Base-by-base conservation (phyloP, 805 yeast genomes). In the Candida silvicultrix region DNA sequence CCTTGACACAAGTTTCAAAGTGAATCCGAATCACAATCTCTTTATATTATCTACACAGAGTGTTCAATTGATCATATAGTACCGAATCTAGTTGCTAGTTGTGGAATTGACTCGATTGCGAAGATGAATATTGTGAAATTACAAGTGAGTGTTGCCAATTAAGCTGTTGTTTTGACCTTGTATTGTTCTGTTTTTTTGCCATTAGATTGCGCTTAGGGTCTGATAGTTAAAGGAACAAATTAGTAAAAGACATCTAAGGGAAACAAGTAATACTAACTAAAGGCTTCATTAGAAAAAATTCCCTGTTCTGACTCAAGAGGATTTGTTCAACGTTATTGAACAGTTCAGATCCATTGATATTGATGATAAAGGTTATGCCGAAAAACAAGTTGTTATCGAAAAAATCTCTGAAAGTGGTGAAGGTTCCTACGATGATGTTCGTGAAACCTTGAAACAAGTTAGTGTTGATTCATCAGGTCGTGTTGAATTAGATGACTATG, bases 391-490 rank as follows among this genome's bases (percentile, higher is more conserved):
- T 47, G 95, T 87, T 34, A 83, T 92, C 63, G 90, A 89, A 62
- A 78, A 89, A 4, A 81, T 89, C 36, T 80, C 95, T 21, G 78
- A 80, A 46, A 66, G 81, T 25, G 97, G 97, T 18, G 79, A 79
- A 45, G 92, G 85, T 43, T 66, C 89, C 29, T 94, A 94, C 61
- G 99, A 94, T 66, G 86, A 84, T 54, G 92, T 95, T 21, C 83
- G 99, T 70, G 96, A 89, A 65, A 87, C 97, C 2, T 75, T 94
- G 62, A 94, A 94, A 63, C 78, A 77, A 44, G 97, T 89, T 42
- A 83, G 84, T 54, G 95, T 94, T 31, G 99, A 94, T 68, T 96
- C 98, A 15, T 85, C 96, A 5, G 99, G 99, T 22, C 92, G 87
- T 62, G 97, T 94, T 45, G 99, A 94, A 65, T 71, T 94, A 61